A percentile compares a stretch with the other conserved stretches of the same genome.
Conservation (phyloP, 805 yeast species). For the Myxozyma vanderwaltii region DNA sequence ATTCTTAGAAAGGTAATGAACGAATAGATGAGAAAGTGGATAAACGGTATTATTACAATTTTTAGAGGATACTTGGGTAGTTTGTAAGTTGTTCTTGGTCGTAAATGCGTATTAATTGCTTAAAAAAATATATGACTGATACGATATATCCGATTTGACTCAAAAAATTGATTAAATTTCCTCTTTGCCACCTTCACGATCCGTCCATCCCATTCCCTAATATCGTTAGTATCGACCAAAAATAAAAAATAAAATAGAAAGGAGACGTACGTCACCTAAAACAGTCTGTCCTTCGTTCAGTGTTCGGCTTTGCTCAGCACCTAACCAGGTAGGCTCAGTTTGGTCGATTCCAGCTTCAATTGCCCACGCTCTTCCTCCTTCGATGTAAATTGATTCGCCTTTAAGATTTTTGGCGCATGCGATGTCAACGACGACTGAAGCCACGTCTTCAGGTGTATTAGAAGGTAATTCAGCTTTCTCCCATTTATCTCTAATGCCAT, state of each 20-base stretch:
- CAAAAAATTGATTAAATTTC: background rate
- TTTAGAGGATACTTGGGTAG: too few relatives aligned
- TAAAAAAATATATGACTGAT: too few relatives aligned
- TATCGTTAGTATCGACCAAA: too few relatives aligned
- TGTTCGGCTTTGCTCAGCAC: constrained; percentile 9
- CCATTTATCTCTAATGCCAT: constrained; percentile 21
- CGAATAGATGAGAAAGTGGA: too few relatives aligned
- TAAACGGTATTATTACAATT: too few relatives aligned
- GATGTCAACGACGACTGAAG: constrained; percentile 11
- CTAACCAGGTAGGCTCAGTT: constrained; percentile 23
- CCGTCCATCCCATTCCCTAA: constrained; percentile 20
- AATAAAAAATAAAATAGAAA: background rate
- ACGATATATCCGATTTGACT: background rate
- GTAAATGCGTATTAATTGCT: too few relatives aligned
- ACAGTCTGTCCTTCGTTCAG: constrained; percentile 14
- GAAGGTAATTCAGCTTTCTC: constrained; percentile 8
- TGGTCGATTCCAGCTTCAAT: constrained; percentile 10
- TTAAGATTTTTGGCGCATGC: constrained; percentile 9
- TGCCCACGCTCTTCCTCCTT: constrained; percentile 22
- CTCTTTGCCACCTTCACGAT: constrained; percentile 16
- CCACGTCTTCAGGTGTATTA: constrained; percentile 24
- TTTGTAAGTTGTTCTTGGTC: too few relatives aligned
- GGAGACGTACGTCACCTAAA: constrained; percentile 15
- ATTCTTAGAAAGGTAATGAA: too few relatives aligned
- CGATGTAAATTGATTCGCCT: constrained; percentile 20